Base-by-base conservation (phyloP, 2,329 filamentous ascomycete genomes). In the Trematosphaeria pertusa region DNA sequence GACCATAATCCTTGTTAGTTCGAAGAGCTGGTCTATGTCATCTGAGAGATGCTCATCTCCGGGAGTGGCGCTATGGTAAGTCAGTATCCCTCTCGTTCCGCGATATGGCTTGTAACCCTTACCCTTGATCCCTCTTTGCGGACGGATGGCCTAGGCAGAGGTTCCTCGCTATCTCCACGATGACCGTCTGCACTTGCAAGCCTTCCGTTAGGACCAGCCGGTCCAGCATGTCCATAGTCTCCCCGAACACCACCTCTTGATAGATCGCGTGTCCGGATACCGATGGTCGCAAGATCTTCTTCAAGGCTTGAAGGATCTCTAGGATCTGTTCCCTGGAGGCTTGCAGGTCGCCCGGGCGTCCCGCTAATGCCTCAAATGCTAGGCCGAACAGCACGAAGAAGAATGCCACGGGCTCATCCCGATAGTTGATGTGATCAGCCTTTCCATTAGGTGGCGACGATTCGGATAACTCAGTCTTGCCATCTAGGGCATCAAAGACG, bases 311-410 rank as follows among this genome's bases (percentile, higher is more conserved):
- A 15, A 99, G 79, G 42, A 99, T 97, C 51, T 91, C 91, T 20
- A 97, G 76, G 5, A 88, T 91, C 67, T 96, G 91, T 55, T 88
- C 87, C 54, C 87, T 86, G 0, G 85, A 85, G 3, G 86, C 86
- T 21, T 91, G 79, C 9, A 86, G 79, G 58, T 88, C 86, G 24
- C 84, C 82, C 4, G 88, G 87, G 36, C 91, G 86, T 5, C 90
- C 91, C 6, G 93, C 93, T 17, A 99, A 82, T 14, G 95, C 93
- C 73, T 99, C 95, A 59, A 99, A 97, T 0, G 93, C 91, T 46
- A 99, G 87, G 9, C 94, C 94, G 61, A 97, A 99, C 0, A 99
- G 81, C 11, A 99, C 93, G 64, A 99, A 99, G 78, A 99, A 99
- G 79, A 99, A 99, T 0, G 94, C 94, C 1, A 97, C 91, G 0